Base-by-base conservation (phyloP, 148 eudicot genomes). In the Cornus suecica region DNA sequence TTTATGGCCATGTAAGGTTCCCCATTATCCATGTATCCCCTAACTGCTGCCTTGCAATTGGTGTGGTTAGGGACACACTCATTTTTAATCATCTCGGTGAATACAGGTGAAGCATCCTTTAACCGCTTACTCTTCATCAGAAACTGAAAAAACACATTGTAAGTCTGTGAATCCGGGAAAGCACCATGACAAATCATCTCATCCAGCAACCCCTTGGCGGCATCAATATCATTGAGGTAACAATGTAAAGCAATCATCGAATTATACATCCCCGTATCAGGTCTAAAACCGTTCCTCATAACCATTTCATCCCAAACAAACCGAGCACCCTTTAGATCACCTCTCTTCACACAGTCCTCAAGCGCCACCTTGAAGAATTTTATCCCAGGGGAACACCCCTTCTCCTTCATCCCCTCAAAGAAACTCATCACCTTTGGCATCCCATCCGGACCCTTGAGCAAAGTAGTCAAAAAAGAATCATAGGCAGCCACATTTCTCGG, bases 21-120 rank as follows among this genome's bases (percentile, higher is more conserved):
- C 29, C 91, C 87, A 13, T 52, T 58, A 62, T 87, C 89, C 68
- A 90, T 30, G 73, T 34, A 88, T 60, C 86, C 63, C 77, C 75
- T 83, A 20, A 88, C 80, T 48, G 90, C 91, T 27, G 87, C 66
- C 72, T 62, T 54, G 65, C 98, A 94, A 72, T 85, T 88, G 10
- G 75, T 74, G 30, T 80, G 90, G 67, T 76, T 82, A 2, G 97
- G 93, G 15, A 77, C 82, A 82, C 48, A 88, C 86, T 94, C 97
- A 66, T 94, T 94, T 80, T 90, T 92, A 15, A 81, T 83, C 98
- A 91, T 91, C 85, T 94, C 98, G 3, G 79, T 64, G 75, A 90
- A 87, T 42, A 90, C 34, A 3, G 79, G 61, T 14, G 83, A 74
- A 68, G 91, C 90, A 2, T 94, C 94, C 65, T 76, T 72, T 2